These are phyloP conservation scores for Oryza brachyantha DNA, from an alignment of 176 grass and related monocot species.

Conservation along the genomic window DNA sequence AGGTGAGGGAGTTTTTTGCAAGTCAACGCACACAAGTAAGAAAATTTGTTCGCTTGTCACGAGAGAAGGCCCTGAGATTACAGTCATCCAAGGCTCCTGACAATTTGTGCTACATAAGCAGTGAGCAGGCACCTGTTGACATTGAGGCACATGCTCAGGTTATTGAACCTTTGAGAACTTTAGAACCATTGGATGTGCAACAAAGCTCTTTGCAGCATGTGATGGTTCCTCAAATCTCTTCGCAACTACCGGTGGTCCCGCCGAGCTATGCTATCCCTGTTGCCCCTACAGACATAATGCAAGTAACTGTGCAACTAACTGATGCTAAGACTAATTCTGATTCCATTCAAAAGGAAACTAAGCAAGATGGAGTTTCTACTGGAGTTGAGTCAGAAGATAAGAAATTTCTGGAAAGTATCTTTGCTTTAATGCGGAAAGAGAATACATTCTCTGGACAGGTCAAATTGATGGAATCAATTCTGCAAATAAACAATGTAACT, in stretches of 20 bases:
- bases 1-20: constrained; percentile 91
- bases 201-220: constrained; percentile 26
- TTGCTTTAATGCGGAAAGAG: constrained; percentile 84
- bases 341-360: constrained; percentile 28
- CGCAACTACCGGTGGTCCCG: constrained; percentile 14
- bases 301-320: constrained; percentile 31
- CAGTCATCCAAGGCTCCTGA: constrained; percentile 38
- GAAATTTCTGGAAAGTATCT: constrained; percentile 78
- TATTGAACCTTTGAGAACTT: constrained; percentile 40
- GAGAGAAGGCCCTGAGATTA: constrained; percentile 55
- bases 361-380: constrained; percentile 40
- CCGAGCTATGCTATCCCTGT: constrained; percentile 23
- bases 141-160: constrained; percentile 38
- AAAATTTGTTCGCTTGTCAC: constrained; percentile 75
- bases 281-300: constrained; percentile 23
- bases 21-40: constrained; percentile 75
- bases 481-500: constrained; percentile 70
- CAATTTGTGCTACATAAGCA: constrained; percentile 31
- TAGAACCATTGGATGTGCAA: constrained; percentile 28
- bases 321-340: constrained; percentile 42
- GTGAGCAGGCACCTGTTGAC: constrained; percentile 33
- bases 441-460: constrained; percentile 82
- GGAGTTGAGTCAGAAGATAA: constrained; percentile 77
- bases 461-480: constrained; percentile 88
- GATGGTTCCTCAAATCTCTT: not conserved